Evolutionary conservation across 352 stramenopile genomes (phyloP).

Genomic region (Elongisporangium prolatum): DNA sequence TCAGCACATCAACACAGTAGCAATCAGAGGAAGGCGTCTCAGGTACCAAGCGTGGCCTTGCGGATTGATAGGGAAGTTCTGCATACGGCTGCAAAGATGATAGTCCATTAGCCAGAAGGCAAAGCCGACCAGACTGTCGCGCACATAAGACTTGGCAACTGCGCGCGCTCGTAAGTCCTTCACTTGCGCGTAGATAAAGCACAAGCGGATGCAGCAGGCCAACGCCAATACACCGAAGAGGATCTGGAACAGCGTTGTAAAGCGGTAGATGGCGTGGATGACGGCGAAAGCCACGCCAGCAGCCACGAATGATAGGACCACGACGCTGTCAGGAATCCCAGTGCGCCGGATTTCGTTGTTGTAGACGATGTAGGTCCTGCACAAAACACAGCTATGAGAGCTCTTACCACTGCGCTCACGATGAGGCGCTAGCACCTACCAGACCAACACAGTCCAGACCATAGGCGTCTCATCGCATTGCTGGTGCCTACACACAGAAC

Average conservation of each 20-base stretch:
- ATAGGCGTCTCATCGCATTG: slow-evolving; percentile 85
- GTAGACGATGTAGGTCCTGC: slow-evolving; percentile 80
- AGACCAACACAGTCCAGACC: slow-evolving; percentile 77
- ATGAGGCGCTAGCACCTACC: slow-evolving; percentile 16
- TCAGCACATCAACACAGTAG: neutral
- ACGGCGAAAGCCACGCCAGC: slow-evolving; percentile 62
- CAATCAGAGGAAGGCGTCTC: neutral
- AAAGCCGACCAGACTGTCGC: slow-evolving; percentile 63
- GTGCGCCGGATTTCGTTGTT: slow-evolving; percentile 59
- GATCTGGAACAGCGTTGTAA: slow-evolving; percentile 73
- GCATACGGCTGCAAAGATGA: slow-evolving; percentile 61
- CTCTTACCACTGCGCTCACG: no score
- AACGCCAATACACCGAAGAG: slow-evolving; percentile 63
- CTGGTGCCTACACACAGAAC: no score
- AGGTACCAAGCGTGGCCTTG: slow-evolving; percentile 73
- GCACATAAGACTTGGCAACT: slow-evolving; percentile 61
- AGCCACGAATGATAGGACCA: slow-evolving; percentile 42
- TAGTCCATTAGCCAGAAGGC: slow-evolving; percentile 79
- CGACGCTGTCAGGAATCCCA: slow-evolving; percentile 32
- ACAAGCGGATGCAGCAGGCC: slow-evolving; percentile 42
- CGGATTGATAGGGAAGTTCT: slow-evolving; percentile 58
- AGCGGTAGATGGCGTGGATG: slow-evolving; percentile 70
- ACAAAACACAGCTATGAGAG: neutral
- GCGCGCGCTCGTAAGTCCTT: slow-evolving; percentile 43
- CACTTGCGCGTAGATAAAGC: slow-evolving; percentile 55